Evolutionary conservation across 495 filamentous ascomycete species (phyloP).

Genomic region (Penicillium arizonense): DNA sequence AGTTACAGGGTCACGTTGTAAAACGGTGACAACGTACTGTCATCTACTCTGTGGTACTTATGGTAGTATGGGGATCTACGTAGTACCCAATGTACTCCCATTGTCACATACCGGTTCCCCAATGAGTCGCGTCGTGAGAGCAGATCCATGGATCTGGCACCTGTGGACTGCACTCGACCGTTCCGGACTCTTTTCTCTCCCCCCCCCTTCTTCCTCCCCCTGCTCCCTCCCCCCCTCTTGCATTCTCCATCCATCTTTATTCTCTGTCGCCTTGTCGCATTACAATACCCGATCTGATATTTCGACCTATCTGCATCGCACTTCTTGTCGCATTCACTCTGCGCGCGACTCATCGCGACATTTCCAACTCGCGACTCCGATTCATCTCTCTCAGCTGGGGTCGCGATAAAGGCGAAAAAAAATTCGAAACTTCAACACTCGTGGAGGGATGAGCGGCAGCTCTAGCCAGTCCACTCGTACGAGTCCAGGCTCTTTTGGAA

Average conservation of each 20-base stretch:
- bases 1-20: constrained; percentile 15
- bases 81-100: constrained; percentile 1
- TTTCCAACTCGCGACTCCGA: constrained; percentile 20
- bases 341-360: constrained; percentile 17
- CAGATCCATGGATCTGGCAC: constrained; percentile 36
- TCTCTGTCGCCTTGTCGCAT: constrained; percentile 8
- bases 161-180: constrained; percentile 23
- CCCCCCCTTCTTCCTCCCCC: constrained; percentile 17
- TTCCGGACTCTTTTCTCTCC: constrained; percentile 32
- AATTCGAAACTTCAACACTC: constrained; percentile 13
- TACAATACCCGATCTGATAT: constrained; percentile 16
- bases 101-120: constrained; percentile 16
- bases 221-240: constrained; percentile 13
- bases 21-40: constrained; percentile 12
- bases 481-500: constrained; percentile 48
- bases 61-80: background rate
- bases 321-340: constrained; percentile 14
- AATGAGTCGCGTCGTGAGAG: constrained; percentile 27
- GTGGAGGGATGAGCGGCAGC: constrained; percentile 49
- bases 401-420: constrained; percentile 29
- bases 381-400: constrained; percentile 6
- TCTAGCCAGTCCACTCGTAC: constrained; percentile 49
- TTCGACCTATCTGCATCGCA: constrained; percentile 14
- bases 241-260: constrained; percentile 17
- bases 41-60: constrained; percentile 15